Evolutionary conservation across 2,329 filamentous ascomycete species (phyloP).

Genomic region (Scedosporium apiospermum): DNA sequence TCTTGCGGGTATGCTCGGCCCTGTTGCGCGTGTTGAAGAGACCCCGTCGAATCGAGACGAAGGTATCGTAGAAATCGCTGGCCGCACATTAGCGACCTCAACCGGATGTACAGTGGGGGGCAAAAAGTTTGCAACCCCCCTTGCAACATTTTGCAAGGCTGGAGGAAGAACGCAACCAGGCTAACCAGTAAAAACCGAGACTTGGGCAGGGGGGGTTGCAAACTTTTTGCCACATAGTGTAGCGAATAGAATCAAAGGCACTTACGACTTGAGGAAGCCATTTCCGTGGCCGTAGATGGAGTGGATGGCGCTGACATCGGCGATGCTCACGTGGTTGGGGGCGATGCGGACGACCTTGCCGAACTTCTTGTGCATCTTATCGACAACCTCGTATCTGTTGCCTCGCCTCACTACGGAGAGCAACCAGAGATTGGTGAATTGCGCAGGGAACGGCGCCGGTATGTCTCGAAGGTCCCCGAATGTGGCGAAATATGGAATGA

Average conservation of each 20-base stretch:
- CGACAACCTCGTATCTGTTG: slow-evolving; percentile 52
- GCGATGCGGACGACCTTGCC: slow-evolving; percentile 77
- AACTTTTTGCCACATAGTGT: no score
- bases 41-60: slow-evolving; percentile 76
- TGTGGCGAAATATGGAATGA: slow-evolving; percentile 52
- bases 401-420: slow-evolving; percentile 57
- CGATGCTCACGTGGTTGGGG: slow-evolving; percentile 75
- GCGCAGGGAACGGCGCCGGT: slow-evolving; percentile 52
- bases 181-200: no score
- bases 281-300: slow-evolving; percentile 73
- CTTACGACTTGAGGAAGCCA: slow-evolving; percentile 61
- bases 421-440: slow-evolving; percentile 75
- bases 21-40: slow-evolving; percentile 86
- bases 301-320: slow-evolving; percentile 68
- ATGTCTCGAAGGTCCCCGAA: slow-evolving; percentile 39
- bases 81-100: neutral
- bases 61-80: slow-evolving; percentile 83
- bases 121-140: no score
- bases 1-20: slow-evolving; percentile 74
- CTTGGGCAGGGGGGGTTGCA: no score
- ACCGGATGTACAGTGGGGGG: rapidly evolving
- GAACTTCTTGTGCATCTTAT: slow-evolving; percentile 63
- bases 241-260: slow-evolving; percentile 2
- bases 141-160: no score
- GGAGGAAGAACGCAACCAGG: no score